Evolutionary conservation across 371 early-diverging fungal genomes (phyloP).

Genomic region (Furculomyces boomerangus): DNA sequence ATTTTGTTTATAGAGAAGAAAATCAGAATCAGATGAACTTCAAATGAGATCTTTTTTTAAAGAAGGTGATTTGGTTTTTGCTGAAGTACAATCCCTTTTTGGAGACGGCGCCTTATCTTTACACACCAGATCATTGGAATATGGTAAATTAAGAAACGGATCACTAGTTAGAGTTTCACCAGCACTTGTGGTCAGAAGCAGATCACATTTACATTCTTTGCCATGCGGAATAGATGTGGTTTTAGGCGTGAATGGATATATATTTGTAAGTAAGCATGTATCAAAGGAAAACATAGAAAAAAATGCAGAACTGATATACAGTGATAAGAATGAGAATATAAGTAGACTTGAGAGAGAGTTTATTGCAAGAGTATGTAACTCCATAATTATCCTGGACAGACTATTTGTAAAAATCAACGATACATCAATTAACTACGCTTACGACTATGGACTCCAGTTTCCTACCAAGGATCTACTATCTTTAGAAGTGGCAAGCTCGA

Average conservation of each 20-base stretch:
- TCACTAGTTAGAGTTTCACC: slow-evolving; percentile 71
- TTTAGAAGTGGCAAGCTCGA: slow-evolving; percentile 27
- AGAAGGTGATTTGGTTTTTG: slow-evolving; percentile 92
- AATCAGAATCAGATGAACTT: slow-evolving; percentile 95
- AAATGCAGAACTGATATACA: slow-evolving; percentile 54
- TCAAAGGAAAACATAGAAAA: slow-evolving; percentile 35
- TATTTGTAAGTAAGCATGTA: slow-evolving; percentile 80
- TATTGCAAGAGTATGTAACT: slow-evolving; percentile 76
- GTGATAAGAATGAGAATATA: slow-evolving; percentile 45
- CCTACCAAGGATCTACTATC: slow-evolving; percentile 40
- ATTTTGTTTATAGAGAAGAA: slow-evolving; percentile 42
- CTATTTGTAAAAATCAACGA: slow-evolving; percentile 66
- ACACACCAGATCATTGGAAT: slow-evolving; percentile 92
- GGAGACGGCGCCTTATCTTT: slow-evolving; percentile 75
- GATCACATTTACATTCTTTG: slow-evolving; percentile 77
- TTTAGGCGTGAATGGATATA: slow-evolving; percentile 92
- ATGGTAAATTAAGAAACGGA: slow-evolving; percentile 91
- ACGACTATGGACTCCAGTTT: slow-evolving; percentile 40
- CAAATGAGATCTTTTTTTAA: slow-evolving; percentile 93
- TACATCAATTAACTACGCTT: slow-evolving; percentile 64
- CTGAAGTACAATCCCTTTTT: slow-evolving; percentile 90
- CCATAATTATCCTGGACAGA: slow-evolving; percentile 56
- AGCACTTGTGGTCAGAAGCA: slow-evolving; percentile 69
- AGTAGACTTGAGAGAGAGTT: slow-evolving; percentile 36
- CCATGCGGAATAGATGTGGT: slow-evolving; percentile 81